phyloP scores from a whole-genome alignment of 2,329 filamentous ascomycete genomes.

The Exophiala spinifera region DNA sequence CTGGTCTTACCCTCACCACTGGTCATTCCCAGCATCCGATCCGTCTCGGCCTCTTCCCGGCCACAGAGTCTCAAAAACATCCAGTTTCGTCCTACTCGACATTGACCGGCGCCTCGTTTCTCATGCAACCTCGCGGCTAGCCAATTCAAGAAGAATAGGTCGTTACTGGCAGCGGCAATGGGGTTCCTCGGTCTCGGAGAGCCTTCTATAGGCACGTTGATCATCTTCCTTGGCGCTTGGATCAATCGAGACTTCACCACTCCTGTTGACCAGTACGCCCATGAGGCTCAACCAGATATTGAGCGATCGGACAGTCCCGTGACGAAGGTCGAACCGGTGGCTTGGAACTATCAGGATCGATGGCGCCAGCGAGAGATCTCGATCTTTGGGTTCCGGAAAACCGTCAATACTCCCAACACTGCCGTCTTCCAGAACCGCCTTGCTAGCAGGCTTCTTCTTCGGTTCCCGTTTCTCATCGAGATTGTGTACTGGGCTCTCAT shows the following conservation, averaged over 20 bases:
- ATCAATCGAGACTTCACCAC: conserved; percentile 49
- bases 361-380: conserved; percentile 51
- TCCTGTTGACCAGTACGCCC: background rate
- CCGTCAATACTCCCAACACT: conserved; percentile 60
- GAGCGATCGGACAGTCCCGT: background rate
- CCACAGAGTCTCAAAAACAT: background rate
- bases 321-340: background rate
- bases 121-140: no score
- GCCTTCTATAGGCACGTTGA: conserved; percentile 7
- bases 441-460: conserved; percentile 21
- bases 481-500: conserved; percentile 68
- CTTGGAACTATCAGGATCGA: conserved; percentile 33
- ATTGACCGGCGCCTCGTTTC: background rate
- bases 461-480: conserved; percentile 65
- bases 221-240: conserved; percentile 57
- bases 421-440: conserved; percentile 47
- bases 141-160: background rate
- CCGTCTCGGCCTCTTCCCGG: background rate
- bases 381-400: conserved; percentile 44
- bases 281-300: background rate
- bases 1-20: background rate
- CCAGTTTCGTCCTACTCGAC: background rate
- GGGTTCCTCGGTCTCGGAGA: conserved; percentile 13
- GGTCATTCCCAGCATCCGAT: background rate
- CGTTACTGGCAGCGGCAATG: conserved; percentile 5